Conservation (phyloP, 2,329 filamentous ascomycete genomes). For the Neonectria punicea region DNA sequence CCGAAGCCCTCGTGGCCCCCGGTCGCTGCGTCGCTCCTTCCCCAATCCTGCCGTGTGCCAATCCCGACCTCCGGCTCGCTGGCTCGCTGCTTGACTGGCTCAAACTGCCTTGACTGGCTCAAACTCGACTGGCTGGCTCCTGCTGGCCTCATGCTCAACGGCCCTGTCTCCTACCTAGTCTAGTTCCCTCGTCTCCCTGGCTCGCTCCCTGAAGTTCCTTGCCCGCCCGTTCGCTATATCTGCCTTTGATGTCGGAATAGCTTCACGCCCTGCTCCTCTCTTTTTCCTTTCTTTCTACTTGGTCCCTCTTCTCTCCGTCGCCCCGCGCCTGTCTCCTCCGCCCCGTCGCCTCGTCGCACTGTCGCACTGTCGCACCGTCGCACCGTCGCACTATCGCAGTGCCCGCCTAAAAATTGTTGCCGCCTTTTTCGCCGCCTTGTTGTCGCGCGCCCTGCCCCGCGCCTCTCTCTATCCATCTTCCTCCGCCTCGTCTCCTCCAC, state of each 20-base stretch:
- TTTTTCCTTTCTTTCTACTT: slow-evolving; percentile 25
- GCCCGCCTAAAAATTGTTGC: background rate
- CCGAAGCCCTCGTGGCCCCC: slow-evolving; percentile 32
- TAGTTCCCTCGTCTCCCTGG: slow-evolving; percentile 1
- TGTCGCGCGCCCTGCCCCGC: slow-evolving; percentile 15
- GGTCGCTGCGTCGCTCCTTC: slow-evolving; percentile 35
- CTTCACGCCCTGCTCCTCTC: slow-evolving; percentile 36
- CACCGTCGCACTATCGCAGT: slow-evolving; percentile 26
- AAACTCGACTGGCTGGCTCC: background rate
- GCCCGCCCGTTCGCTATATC: slow-evolving; percentile 38
- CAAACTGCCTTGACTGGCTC: background rate
- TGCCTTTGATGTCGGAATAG: slow-evolving; percentile 43
- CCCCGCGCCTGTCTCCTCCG: slow-evolving; percentile 21
- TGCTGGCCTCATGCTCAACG: background rate
- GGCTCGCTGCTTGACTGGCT: slow-evolving; percentile 7
- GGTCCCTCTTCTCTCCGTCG: slow-evolving; percentile 22
- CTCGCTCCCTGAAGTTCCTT: slow-evolving; percentile 21
- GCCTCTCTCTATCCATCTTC: slow-evolving; percentile 21
- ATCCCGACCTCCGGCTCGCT: slow-evolving; percentile 32
- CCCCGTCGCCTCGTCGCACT: slow-evolving; percentile 19
- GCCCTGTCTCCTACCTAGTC: background rate
- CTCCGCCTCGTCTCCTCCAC: slow-evolving; percentile 12
- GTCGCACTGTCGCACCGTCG: slow-evolving; percentile 15
- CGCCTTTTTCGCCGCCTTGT: background rate
- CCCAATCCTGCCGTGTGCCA: background rate